These are phyloP conservation scores for Pichia gijzeniarum DNA, from an alignment of 805 yeast species.

Conservation along the genomic window DNA sequence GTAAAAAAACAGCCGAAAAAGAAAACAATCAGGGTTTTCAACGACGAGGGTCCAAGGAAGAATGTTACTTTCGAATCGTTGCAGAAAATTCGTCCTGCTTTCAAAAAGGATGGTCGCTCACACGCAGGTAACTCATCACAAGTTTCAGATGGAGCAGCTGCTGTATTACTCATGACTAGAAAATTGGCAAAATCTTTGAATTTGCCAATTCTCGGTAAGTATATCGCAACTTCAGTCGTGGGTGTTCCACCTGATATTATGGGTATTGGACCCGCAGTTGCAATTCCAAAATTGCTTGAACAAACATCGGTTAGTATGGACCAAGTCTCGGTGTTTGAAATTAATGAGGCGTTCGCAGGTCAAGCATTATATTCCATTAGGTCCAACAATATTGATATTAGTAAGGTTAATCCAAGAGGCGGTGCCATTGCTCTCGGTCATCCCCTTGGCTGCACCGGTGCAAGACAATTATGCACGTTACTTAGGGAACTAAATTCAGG, in stretches of 20 bases:
- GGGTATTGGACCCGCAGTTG: slow-evolving; percentile 98
- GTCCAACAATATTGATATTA: slow-evolving; percentile 56
- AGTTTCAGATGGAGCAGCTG: slow-evolving; percentile 94
- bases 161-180: slow-evolving; percentile 77
- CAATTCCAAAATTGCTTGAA: slow-evolving; percentile 74
- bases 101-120: slow-evolving; percentile 75
- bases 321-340: slow-evolving; percentile 74
- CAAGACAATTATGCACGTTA: slow-evolving; percentile 88
- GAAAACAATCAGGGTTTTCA: slow-evolving; percentile 28
- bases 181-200: slow-evolving; percentile 72
- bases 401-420: slow-evolving; percentile 83
- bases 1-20: slow-evolving; percentile 10
- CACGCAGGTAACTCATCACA: slow-evolving; percentile 97
- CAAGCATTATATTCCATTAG: slow-evolving; percentile 78
- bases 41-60: slow-evolving; percentile 77
- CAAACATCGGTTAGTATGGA: slow-evolving; percentile 40
- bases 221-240: slow-evolving; percentile 67
- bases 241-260: slow-evolving; percentile 97
- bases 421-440: slow-evolving; percentile 97
- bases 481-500: slow-evolving; percentile 73
- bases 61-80: slow-evolving; percentile 78
- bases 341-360: slow-evolving; percentile 96
- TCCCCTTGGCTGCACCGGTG: slow-evolving; percentile 80
- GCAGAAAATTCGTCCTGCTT: slow-evolving; percentile 78
- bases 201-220: slow-evolving; percentile 72